Conservation (phyloP, 2,329 filamentous ascomycete genomes). For the Microcyclosporella mali region DNA sequence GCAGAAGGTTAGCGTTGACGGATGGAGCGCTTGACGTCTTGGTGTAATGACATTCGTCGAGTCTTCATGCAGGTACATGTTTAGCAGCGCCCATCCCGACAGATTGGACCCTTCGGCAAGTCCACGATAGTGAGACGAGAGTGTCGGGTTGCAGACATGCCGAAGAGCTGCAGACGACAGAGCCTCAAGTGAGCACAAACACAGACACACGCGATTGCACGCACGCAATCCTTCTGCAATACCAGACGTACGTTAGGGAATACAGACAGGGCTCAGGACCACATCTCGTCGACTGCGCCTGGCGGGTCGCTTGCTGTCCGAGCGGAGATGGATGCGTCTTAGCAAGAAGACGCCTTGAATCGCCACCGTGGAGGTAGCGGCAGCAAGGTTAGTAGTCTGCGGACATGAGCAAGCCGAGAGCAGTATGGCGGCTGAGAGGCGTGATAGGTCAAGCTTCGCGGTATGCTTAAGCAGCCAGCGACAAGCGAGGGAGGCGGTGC, state of each 20-base stretch:
- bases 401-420: background rate
- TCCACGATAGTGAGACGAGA: too few relatives aligned
- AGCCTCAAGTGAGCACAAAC: too few relatives aligned
- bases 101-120: too few relatives aligned
- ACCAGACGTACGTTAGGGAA: too few relatives aligned
- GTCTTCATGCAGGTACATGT: constrained; percentile 22
- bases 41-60: constrained; percentile 21
- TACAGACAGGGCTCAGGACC: too few relatives aligned
- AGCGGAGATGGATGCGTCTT: background rate
- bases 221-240: too few relatives aligned
- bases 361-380: background rate
- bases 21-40: constrained; percentile 12
- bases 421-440: background rate
- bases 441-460: background rate
- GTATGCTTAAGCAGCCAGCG: constrained; percentile 9
- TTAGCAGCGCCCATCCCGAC: constrained; percentile 11
- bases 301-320: constrained; percentile 2
- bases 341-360: background rate
- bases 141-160: too few relatives aligned
- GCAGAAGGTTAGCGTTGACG: constrained; percentile 21
- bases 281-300: too few relatives aligned
- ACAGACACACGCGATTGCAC: too few relatives aligned
- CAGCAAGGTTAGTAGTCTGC: background rate
- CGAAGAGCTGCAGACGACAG: too few relatives aligned
- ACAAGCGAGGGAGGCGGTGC: constrained; percentile 19